phyloP scores from a whole-genome alignment of 2,329 filamentous ascomycete genomes.

The Dothidotthia symphoricarpi region DNA sequence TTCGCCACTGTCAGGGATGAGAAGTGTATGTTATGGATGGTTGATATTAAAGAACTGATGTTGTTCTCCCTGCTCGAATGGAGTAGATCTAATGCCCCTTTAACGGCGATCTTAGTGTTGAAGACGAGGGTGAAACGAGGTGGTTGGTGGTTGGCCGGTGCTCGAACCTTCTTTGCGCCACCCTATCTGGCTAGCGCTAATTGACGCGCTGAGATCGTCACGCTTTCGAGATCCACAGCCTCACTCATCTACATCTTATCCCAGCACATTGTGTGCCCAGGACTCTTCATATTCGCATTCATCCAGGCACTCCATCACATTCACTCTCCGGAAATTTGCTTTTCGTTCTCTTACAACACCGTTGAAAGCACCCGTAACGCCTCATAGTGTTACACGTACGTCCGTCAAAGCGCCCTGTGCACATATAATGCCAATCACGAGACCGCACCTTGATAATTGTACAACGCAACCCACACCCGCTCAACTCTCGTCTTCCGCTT shows the following conservation, averaged over 20 bases:
- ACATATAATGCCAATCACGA: constrained; percentile 25
- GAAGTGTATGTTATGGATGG: no score
- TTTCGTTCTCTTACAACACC: constrained; percentile 2
- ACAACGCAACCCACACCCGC: constrained; percentile 10
- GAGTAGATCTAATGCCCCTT: no score
- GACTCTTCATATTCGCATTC: constrained; percentile 1
- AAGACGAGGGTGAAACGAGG: not conserved
- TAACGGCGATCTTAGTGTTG: no score
- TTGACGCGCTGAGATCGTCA: constrained; percentile 11
- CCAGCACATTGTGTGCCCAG: constrained; percentile 15
- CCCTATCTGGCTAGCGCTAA: constrained; percentile 6
- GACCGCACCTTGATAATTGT: constrained; percentile 16
- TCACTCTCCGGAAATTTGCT: constrained; percentile 10
- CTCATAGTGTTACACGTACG: constrained; percentile 18
- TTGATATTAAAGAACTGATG: no score
- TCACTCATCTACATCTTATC: constrained; percentile 12
- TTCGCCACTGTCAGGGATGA: no score
- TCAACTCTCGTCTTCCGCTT: constrained; percentile 5
- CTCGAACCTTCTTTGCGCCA: constrained; percentile 22
- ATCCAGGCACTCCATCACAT: constrained; percentile 6
- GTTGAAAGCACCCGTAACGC: constrained; percentile 9
- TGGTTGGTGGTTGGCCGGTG: constrained; percentile 6
- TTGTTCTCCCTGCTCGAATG: no score
- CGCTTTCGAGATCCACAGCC: no score
- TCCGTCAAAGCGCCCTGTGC: constrained; percentile 19